A percentile compares a stretch with the other conserved stretches of the same genome.
phyloP scores from a whole-genome alignment of 2,329 filamentous ascomycete species.

The Penicillium olsonii region DNA sequence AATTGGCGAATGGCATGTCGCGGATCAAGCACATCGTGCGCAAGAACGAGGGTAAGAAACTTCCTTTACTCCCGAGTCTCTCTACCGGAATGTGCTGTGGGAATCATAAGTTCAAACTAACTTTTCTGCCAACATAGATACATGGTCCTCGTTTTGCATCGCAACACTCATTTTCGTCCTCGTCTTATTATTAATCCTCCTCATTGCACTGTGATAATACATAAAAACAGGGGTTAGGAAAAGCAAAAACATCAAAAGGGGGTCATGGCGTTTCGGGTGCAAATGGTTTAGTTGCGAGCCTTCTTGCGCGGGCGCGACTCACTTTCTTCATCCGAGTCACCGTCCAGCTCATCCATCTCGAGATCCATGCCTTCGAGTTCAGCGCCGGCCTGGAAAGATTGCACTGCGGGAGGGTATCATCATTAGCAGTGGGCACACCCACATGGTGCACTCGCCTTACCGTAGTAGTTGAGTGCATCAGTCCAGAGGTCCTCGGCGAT shows the following conservation, averaged over 20 bases:
- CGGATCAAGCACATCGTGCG: slow-evolving; percentile 82
- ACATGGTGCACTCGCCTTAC: slow-evolving; percentile 55
- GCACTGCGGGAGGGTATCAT: slow-evolving; percentile 48
- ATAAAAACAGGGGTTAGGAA: slow-evolving; percentile 20
- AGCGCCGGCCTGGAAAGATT: slow-evolving; percentile 70
- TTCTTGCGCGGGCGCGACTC: slow-evolving; percentile 52
- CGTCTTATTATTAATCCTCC: slow-evolving; percentile 79
- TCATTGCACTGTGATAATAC: slow-evolving; percentile 62
- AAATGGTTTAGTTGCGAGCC: slow-evolving; percentile 35
- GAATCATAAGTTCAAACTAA: slow-evolving; percentile 26
- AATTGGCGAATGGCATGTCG: slow-evolving; percentile 82
- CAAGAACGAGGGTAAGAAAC: slow-evolving; percentile 78
- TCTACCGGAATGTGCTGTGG: slow-evolving; percentile 14
- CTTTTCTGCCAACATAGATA: slow-evolving; percentile 50
- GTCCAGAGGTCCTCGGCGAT: slow-evolving; percentile 89
- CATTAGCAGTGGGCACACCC: slow-evolving; percentile 39
- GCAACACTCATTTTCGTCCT: slow-evolving; percentile 83
- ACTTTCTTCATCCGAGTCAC: slow-evolving; percentile 46
- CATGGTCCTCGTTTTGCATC: slow-evolving; percentile 86
- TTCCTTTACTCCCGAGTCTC: slow-evolving; percentile 17
- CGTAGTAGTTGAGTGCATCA: slow-evolving; percentile 85
- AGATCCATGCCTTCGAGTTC: slow-evolving; percentile 56
- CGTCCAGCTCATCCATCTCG: slow-evolving; percentile 65
- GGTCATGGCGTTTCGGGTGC: slow-evolving; percentile 20
- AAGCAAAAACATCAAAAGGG: slow-evolving; percentile 19